phyloP scores from a whole-genome alignment of 2,329 filamentous ascomycete genomes.

The Ascochyta clinopodiicola region DNA sequence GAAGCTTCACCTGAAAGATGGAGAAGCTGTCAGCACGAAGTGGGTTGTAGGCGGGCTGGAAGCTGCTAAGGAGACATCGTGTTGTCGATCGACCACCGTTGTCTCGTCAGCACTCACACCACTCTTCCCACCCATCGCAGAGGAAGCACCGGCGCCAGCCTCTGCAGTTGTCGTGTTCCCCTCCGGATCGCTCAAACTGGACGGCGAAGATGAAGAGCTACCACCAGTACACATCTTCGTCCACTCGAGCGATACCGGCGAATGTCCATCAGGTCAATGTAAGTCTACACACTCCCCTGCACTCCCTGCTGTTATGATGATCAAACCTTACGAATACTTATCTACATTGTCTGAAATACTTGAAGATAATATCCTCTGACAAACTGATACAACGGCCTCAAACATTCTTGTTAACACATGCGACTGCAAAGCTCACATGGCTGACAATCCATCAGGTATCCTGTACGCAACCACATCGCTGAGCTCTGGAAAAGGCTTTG shows the following conservation, averaged over 20 bases:
- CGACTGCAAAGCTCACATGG: conserved; percentile 19
- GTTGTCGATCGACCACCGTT: conserved; percentile 71
- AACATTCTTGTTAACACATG: conserved; percentile 2
- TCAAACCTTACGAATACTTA: conserved; percentile 86
- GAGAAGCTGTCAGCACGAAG: conserved; percentile 62
- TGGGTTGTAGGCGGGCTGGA: conserved; percentile 57
- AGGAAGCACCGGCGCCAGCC: conserved; percentile 77
- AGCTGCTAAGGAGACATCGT: conserved; percentile 7
- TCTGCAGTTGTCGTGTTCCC: conserved; percentile 75
- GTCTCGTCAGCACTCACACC: conserved; percentile 68
- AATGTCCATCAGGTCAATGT: conserved; percentile 90
- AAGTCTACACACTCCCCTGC: conserved; percentile 59
- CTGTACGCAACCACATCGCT: conserved; percentile 61
- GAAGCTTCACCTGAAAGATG: conserved; percentile 63
- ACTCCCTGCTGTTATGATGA: conserved; percentile 75
- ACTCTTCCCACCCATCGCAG: conserved; percentile 74
- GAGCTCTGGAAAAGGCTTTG: conserved; percentile 42
- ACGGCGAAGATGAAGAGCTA: conserved; percentile 25
- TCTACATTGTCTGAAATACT: conserved; percentile 99
- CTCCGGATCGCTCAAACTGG: conserved; percentile 58
- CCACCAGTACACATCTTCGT: conserved; percentile 67
- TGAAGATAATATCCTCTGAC: conserved; percentile 89
- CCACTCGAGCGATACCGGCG: conserved; percentile 90
- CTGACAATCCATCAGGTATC: conserved; percentile 59
- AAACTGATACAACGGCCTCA: conserved; percentile 72